Evolutionary conservation across 352 stramenopile species (phyloP), one percentile per base, ranked within the genome.

Genomic region (Phytophthora quininea): DNA sequence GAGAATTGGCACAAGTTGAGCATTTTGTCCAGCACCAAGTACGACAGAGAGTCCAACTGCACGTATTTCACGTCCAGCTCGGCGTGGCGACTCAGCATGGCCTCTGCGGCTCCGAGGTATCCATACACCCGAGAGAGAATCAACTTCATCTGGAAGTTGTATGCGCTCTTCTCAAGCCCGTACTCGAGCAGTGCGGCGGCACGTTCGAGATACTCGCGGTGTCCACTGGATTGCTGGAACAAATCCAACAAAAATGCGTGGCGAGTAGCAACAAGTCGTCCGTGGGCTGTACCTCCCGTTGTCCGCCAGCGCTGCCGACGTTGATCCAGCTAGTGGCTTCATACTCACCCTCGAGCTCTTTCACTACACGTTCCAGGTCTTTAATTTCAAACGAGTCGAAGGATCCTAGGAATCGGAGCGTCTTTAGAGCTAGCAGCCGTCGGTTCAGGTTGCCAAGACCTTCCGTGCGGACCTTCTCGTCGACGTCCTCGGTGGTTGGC

Each of bases 141-240:
- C n/a, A 96, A 74, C 73, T 95, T 95, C 86, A 96, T 95, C 74
- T 96, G 88, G 66, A 96, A 96, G 60, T 96, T 96, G 80, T 94
- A 96, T 31, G 82, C 76, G 54, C 88, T 96, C 50, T 89, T 85
- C 33, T 79, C 77, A n/a, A 96, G 55, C 0, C 84, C 88, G 43
- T 86, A 88, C 65, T 96, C 88, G 0, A 96, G 67, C 46, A 93
- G 62, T 33, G 71, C 71, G 32, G 83, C 85, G 0, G 82, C 76
- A 12, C 84, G 76, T 27, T 91, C 50, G 3, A 96, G 64, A 32
- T 90, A 55, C 15, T 79, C 64, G 4, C 73, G 73, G 12, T 71
- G 69, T 1, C 64, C 57, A 37, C 38, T 58, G 14, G 52, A 54
- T 7, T 74, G 83, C 63, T 93, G 84, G 67, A 88, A 90, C 32